Conservation (phyloP, 2,329 filamentous ascomycete species). For the Pestalotiopsis sp. region DNA sequence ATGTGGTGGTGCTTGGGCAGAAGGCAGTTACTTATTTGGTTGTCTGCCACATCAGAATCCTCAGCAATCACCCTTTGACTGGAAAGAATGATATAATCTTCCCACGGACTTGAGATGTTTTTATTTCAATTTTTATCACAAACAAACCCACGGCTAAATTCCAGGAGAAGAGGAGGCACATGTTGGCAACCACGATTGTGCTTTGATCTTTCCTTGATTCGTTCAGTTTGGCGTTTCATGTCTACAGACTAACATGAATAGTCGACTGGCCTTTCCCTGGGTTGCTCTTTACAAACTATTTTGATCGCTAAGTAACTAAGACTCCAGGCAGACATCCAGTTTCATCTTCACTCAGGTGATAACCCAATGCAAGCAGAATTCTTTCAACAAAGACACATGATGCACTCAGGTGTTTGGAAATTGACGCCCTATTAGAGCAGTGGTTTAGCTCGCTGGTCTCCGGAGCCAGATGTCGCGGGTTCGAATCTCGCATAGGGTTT, state of each 20-base stretch:
- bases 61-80: too few species aligned
- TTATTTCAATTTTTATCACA: too few species aligned
- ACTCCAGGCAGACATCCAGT: neutral
- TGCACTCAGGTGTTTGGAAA: neutral
- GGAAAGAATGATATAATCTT: too few species aligned
- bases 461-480: conserved; percentile 8
- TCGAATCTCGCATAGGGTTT: conserved; percentile 11
- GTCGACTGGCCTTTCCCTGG: neutral
- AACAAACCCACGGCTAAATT: too few species aligned
- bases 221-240: too few species aligned
- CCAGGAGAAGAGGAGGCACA: too few species aligned
- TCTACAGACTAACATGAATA: neutral
- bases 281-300: neutral
- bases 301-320: neutral
- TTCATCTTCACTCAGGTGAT: neutral
- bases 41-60: too few species aligned
- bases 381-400: neutral
- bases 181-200: too few species aligned
- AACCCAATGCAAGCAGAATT: neutral
- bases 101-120: too few species aligned
- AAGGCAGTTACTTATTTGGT: too few species aligned
- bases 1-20: too few species aligned
- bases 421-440: neutral
- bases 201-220: too few species aligned
- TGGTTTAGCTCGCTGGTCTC: conserved; percentile 13